phyloP scores from a whole-genome alignment of 257 asterid species.

The Ophiorrhiza pumila region DNA sequence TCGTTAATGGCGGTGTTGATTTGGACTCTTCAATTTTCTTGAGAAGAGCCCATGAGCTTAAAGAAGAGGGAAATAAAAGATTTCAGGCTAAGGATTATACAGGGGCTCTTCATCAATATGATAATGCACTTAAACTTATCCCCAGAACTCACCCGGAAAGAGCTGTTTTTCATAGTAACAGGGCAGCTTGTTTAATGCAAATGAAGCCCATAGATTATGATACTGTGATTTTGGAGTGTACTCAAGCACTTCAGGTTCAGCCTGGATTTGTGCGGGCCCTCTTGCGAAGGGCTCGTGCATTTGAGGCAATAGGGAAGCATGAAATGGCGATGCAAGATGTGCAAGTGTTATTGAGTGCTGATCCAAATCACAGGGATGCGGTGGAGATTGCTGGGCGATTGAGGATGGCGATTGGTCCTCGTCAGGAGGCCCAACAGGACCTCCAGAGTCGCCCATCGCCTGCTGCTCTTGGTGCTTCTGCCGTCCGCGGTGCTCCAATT shows the following conservation, averaged over 20 bases:
- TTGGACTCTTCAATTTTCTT: constrained; percentile 56
- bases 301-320: constrained; percentile 71
- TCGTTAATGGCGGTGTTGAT: constrained; percentile 58
- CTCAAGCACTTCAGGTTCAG: constrained; percentile 74
- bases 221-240: constrained; percentile 79
- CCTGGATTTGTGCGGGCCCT: constrained; percentile 68
- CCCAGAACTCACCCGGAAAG: constrained; percentile 83
- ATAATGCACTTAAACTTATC: constrained; percentile 68
- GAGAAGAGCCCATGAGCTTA: constrained; percentile 85
- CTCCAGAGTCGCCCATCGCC: constrained; percentile 98
- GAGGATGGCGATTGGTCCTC: constrained; percentile 63
- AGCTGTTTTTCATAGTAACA: constrained; percentile 89
- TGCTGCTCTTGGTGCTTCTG: constrained; percentile 99
- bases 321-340: constrained; percentile 87
- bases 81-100: constrained; percentile 75
- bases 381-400: constrained; percentile 68
- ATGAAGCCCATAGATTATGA: constrained; percentile 89
- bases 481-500: constrained; percentile 89
- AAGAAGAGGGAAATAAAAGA: constrained; percentile 87
- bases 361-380: constrained; percentile 68
- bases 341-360: constrained; percentile 54
- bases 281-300: constrained; percentile 83
- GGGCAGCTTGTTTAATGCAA: constrained; percentile 97
- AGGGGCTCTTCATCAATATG: constrained; percentile 79
- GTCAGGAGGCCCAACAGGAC: constrained; percentile 86